These are phyloP conservation scores for Ophiostoma piceae DNA, from an alignment of 2,329 filamentous ascomycete genomes.

Conservation along the genomic window DNA sequence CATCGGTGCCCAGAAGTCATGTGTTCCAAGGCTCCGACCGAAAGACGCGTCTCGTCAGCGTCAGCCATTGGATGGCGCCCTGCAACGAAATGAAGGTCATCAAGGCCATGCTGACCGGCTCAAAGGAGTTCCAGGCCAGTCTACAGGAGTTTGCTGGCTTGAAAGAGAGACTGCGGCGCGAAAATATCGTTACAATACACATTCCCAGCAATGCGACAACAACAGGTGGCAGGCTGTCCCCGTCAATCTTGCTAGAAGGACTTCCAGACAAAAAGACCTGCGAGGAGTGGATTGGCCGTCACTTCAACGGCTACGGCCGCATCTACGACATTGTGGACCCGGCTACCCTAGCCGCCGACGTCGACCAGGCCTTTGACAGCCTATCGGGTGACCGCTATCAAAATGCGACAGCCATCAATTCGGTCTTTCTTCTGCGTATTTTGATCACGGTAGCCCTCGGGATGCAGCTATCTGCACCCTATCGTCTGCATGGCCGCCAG, in stretches of 20 bases:
- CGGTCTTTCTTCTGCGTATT: slow-evolving; percentile 19
- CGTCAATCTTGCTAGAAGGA: background rate
- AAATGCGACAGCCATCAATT: slow-evolving; percentile 4
- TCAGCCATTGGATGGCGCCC: slow-evolving; percentile 24
- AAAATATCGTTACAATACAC: background rate
- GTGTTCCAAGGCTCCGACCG: slow-evolving; percentile 15
- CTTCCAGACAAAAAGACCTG: slow-evolving; percentile 18
- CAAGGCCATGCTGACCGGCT: slow-evolving; percentile 16
- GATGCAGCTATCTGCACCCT: slow-evolving; percentile 20
- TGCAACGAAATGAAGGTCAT: slow-evolving; percentile 21
- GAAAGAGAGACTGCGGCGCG: slow-evolving; percentile 16
- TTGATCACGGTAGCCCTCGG: slow-evolving; percentile 16
- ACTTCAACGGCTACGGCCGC: slow-evolving; percentile 18
- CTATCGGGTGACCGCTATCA: background rate
- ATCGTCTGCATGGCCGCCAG: slow-evolving; percentile 22
- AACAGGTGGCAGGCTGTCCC: background rate
- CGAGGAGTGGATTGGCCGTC: slow-evolving; percentile 20
- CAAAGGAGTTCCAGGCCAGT: background rate
- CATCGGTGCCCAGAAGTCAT: background rate
- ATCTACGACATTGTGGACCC: slow-evolving; percentile 18
- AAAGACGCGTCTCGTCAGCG: slow-evolving; percentile 17
- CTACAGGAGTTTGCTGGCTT: slow-evolving; percentile 16
- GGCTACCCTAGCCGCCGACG: background rate
- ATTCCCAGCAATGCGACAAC: background rate
- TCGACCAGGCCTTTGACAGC: slow-evolving; percentile 16